Evolutionary conservation across 2,329 filamentous ascomycete species (phyloP), one percentile per base, ranked within the genome.

Genomic region (Cladosporium sp.): DNA sequence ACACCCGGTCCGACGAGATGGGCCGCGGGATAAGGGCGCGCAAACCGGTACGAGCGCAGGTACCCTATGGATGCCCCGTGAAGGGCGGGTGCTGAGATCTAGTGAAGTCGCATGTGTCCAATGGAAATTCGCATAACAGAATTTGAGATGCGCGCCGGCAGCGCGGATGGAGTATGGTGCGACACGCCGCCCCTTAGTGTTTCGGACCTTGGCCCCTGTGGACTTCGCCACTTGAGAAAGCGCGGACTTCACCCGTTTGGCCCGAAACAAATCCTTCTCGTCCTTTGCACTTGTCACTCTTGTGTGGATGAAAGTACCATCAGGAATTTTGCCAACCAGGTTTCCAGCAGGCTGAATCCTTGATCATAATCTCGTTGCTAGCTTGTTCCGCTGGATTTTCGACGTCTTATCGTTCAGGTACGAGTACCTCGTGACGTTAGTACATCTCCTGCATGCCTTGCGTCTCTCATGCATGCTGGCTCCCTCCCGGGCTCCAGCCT

Each of bases 21-120:
- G 36, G 45, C 29, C 36, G 36, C 36, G 45, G 45, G 36, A 18
- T 32, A 48, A 48, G 2, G 35, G 43, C 43, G 43, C 43, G 22
- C 35, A 39, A 38, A 47, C 35, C 22, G 43, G 43, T 47, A 39
- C 43, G 25, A 29, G 27, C 18, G 45, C 45, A 48, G 27, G 45
- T 48, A 33, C 36, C 45, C 45, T 48, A 48, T 48, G 11, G 30
- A 22, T 36, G 38, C 27, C 25, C 45, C 35, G 45, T 40, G 15
- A 18, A 27, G 18, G 36, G 45, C 45, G 36, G 45, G 45, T 48
- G 45, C 45, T 40, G 45, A 40, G 45, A 48, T 40, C 45, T 38
- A 48, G 45, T 48, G 45, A 48, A 32, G 45, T 48, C 45, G 45
- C 18, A 35, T 20, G 7, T 25, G 18, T 16, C 45, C 45, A 48